A percentile compares a stretch with the other conserved stretches of the same genome.
Conservation (phyloP, 2,329 filamentous ascomycete species). For the Botrytis cinerea region DNA sequence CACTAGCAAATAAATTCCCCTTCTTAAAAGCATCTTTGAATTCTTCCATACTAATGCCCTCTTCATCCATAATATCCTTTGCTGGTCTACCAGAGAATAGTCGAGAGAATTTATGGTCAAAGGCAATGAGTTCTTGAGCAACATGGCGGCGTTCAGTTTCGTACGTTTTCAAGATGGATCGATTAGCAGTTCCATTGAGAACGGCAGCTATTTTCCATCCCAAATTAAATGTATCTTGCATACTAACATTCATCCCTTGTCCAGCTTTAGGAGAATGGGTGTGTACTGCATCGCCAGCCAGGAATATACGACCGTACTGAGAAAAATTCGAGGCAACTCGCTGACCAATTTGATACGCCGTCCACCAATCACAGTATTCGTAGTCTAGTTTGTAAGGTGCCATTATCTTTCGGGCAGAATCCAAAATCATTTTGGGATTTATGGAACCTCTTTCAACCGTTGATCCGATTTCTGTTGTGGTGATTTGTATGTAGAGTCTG, state of each 20-base stretch:
- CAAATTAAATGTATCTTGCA: constrained; percentile 65
- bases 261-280: constrained; percentile 66
- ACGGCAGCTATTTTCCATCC: constrained; percentile 56
- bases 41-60: constrained; percentile 61
- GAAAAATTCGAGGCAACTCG: constrained; percentile 56
- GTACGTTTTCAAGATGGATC: constrained; percentile 60
- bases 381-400: constrained; percentile 67
- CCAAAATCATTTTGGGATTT: constrained; percentile 63
- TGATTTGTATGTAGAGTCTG: constrained; percentile 52
- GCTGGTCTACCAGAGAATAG: constrained; percentile 59
- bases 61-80: constrained; percentile 43
- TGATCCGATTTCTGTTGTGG: constrained; percentile 27
- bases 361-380: constrained; percentile 64
- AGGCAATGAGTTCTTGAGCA: constrained; percentile 66
- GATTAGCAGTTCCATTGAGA: constrained; percentile 44
- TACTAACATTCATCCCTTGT: constrained; percentile 59
- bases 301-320: constrained; percentile 52
- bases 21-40: constrained; percentile 64
- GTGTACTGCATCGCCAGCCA: constrained; percentile 49
- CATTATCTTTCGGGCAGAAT: constrained; percentile 64
- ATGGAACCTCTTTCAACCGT: constrained; percentile 60
- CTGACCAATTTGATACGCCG: constrained; percentile 59
- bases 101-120: constrained; percentile 59
- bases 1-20: constrained; percentile 60
- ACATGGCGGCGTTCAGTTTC: constrained; percentile 62